Evolutionary conservation across 2,329 filamentous ascomycete species (phyloP).

Genomic region (Curvularia sp.): DNA sequence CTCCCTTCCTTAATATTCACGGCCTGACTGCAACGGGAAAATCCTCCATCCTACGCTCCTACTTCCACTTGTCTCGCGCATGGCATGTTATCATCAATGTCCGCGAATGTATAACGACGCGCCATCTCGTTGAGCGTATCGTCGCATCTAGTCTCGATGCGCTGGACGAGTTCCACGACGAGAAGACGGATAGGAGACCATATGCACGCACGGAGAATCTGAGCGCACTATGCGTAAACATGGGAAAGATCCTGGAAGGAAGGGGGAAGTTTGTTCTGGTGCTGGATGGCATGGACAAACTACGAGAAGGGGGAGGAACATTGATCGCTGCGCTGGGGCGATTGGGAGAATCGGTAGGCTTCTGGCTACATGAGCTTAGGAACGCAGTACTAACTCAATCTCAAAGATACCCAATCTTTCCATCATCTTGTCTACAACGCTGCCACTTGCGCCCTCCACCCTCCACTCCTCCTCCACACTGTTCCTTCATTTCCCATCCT

Average conservation of each 20-base stretch:
- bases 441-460: conserved; percentile 68
- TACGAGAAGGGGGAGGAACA: conserved; percentile 79
- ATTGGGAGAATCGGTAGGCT: conserved; percentile 77
- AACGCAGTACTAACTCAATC: conserved; percentile 8
- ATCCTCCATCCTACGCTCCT: conserved; percentile 69
- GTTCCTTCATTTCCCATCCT: conserved; percentile 83
- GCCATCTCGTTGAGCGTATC: conserved; percentile 78
- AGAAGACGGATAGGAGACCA: conserved; percentile 49
- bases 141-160: conserved; percentile 59
- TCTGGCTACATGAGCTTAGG: conserved; percentile 5
- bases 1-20: conserved; percentile 77
- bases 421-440: conserved; percentile 77
- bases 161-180: conserved; percentile 51
- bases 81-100: conserved; percentile 70
- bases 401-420: conserved; percentile 77
- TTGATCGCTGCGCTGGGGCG: conserved; percentile 81
- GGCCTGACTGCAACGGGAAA: conserved; percentile 90
- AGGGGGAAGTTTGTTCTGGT: conserved; percentile 76
- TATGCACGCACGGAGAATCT: conserved; percentile 79
- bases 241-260: conserved; percentile 68
- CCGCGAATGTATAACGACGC: conserved; percentile 76
- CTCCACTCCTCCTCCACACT: conserved; percentile 74
- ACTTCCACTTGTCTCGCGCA: conserved; percentile 62
- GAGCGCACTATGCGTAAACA: conserved; percentile 74
- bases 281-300: conserved; percentile 84